Base-by-base conservation (phyloP, 306 rosid species). In the Lathyrus oleraceus region DNA sequence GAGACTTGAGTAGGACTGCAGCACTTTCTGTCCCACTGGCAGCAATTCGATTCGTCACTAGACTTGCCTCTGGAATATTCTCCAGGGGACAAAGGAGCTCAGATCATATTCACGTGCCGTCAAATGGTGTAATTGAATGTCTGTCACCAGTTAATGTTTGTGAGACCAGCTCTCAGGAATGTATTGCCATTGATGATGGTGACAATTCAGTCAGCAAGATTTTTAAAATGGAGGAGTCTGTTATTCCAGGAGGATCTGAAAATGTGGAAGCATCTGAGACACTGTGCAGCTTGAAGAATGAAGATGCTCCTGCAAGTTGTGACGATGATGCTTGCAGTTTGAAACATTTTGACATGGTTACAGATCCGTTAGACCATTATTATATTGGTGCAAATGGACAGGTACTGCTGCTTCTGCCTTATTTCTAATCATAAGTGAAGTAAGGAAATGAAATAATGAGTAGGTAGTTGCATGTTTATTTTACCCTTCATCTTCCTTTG, bases 21-120 rank as follows among this genome's bases (percentile, higher is more conserved):
- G 97, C 99, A 63, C 82, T 95, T 48, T 79, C 99, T 68, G 92
- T 86, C 70, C 96, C 99, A 51, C 70, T 91, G 62, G 99, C 99
- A 79, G 99, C 99, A 56, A 15, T 89, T 64, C 88, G 89, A 69
- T 95, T 80, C 16, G 87, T 95, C 69, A 85, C 91, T 67, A 87
- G 95, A 83, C 85, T 95, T 68, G 99, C 99, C 59, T 44, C 83
- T 75, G 99, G 97, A 77, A 83, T 95, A 70, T 95, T 95, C 83
- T 91, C 99, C 32, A 85, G 88, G 75, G 96, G 88, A 69, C 90
- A 83, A 80, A 91, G 77, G 61, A 84, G 72, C 76, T 45, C 53
- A 44, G 89, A 86, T 69, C 81, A 85, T 70, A 65, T 21, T 76
- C 57, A 75, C 81, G 39, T 62, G 72, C 89, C 84, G 70, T 71